A percentile compares a stretch with the other conserved stretches of the same genome.
Evolutionary conservation across 805 yeast species (phyloP).

Genomic region (Wickerhamomyces chaumierensis): DNA sequence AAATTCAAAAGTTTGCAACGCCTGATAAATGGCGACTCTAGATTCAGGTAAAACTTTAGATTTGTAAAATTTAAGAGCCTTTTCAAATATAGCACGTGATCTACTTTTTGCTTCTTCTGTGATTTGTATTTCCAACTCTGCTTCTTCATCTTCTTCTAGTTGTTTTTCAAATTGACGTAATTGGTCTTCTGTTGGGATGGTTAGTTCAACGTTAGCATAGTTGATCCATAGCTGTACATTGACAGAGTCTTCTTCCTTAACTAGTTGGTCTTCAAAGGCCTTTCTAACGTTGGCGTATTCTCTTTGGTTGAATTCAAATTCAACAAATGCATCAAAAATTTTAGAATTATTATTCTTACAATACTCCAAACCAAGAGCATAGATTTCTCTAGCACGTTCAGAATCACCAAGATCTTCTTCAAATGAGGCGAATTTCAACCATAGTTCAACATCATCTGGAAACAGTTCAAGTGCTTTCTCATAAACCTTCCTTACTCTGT

Average conservation of each 20-base stretch:
- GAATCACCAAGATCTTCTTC: constrained; percentile 60
- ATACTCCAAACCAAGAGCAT: constrained; percentile 33
- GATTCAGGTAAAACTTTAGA: constrained; percentile 24
- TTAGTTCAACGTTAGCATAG: constrained; percentile 60
- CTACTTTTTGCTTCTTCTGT: constrained; percentile 37
- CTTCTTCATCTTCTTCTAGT: constrained; percentile 27
- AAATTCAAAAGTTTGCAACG: constrained; percentile 54
- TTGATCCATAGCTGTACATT: constrained; percentile 45
- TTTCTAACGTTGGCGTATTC: constrained; percentile 45
- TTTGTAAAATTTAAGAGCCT: constrained; percentile 38
- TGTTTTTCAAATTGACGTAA: constrained; percentile 22
- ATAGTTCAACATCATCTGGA: constrained; percentile 29
- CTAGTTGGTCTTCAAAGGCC: constrained; percentile 31
- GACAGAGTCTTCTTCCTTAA: constrained; percentile 15
- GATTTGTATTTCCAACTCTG: constrained; percentile 37
- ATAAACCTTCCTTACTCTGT: constrained; percentile 63
- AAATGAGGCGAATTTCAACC: constrained; percentile 58
- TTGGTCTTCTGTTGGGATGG: constrained; percentile 47
- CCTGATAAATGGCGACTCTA: constrained; percentile 44
- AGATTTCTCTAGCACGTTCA: constrained; percentile 57
- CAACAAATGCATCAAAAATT: constrained; percentile 34
- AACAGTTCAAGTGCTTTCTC: constrained; percentile 49
- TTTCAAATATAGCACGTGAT: constrained; percentile 45
- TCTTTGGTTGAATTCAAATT: constrained; percentile 48
- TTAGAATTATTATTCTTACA: constrained; percentile 10